Evolutionary conservation across 176 grass and related monocot species (phyloP).

Genomic region (Avena atlantica): DNA sequence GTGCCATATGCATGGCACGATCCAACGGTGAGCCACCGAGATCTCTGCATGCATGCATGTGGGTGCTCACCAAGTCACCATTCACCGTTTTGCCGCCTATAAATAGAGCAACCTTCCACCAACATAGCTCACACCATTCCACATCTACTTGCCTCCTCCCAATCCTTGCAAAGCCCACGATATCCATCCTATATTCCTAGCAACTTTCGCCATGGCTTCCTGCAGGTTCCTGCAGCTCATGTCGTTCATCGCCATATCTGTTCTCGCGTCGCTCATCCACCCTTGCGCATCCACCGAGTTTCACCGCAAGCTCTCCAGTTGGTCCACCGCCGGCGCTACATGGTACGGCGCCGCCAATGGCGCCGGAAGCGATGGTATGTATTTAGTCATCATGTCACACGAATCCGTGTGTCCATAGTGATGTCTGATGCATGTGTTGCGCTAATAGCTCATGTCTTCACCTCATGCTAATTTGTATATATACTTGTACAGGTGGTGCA

Average conservation of each 20-base stretch:
- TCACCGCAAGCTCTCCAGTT: conserved; percentile 62
- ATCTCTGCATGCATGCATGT: conserved; percentile 9
- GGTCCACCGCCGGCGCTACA: conserved; percentile 55
- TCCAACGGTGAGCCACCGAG: neutral
- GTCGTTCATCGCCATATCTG: neutral
- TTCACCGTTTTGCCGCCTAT: conserved; percentile 48
- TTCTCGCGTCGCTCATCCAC: conserved; percentile 28
- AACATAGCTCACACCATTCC: conserved; percentile 2
- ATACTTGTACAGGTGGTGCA: conserved; percentile 52
- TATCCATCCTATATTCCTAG: neutral
- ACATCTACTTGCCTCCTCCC: conserved; percentile 1
- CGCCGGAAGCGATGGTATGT: conserved; percentile 80
- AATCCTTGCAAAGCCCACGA: conserved; percentile 9
- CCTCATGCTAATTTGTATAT: neutral
- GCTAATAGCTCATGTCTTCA: neutral
- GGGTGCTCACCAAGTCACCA: neutral
- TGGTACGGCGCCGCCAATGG: conserved; percentile 73
- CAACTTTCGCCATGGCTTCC: conserved; percentile 46
- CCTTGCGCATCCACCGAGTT: conserved; percentile 45
- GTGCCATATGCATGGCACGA: conserved; percentile 2
- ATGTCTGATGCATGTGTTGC: no score
- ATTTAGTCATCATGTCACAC: neutral
- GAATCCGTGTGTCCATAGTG: neutral
- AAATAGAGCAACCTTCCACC: conserved; percentile 46
- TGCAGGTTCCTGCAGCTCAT: neutral